Evolutionary conservation across 1,284 basidiomycete species (phyloP).

Genomic region (Sphaerobolus stellatus): DNA sequence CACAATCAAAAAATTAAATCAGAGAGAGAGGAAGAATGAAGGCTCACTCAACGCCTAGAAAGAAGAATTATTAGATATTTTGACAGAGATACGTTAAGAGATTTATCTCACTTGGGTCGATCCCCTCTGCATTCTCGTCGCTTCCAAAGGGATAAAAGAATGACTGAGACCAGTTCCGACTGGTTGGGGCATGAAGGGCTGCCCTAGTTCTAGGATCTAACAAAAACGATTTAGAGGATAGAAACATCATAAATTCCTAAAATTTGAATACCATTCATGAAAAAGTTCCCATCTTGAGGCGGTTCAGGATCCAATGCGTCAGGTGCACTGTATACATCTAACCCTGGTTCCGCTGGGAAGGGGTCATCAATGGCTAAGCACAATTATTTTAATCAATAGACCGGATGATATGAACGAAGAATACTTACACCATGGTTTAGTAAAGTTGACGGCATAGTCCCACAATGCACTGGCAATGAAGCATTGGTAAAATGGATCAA

Average conservation of each 20-base stretch:
- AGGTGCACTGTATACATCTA: slow-evolving; percentile 35
- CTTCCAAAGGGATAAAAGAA: slow-evolving; percentile 50
- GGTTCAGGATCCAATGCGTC: slow-evolving; percentile 36
- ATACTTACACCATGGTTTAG: slow-evolving; percentile 63
- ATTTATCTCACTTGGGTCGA: too few relatives aligned
- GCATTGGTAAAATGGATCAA: slow-evolving; percentile 62
- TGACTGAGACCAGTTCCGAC: slow-evolving; percentile 50
- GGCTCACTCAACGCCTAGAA: slow-evolving; percentile 6
- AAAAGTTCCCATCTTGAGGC: slow-evolving; percentile 35
- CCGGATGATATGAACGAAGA: not conserved
- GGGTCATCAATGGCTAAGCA: not conserved
- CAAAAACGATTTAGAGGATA: not conserved
- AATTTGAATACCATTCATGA: slow-evolving; percentile 56
- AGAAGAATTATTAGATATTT: slow-evolving; percentile 20
- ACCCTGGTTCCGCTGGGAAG: too few relatives aligned
- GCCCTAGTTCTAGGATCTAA: slow-evolving; percentile 52
- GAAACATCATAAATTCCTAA: not conserved
- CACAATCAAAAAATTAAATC: not conserved
- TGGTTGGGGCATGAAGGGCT: slow-evolving; percentile 69
- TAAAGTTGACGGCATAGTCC: slow-evolving; percentile 63
- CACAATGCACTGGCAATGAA: slow-evolving; percentile 50
- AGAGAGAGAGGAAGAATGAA: not conserved
- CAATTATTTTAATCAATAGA: not conserved
- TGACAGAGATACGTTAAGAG: slow-evolving; percentile 48
- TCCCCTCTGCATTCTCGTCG: too few relatives aligned